Evolutionary conservation across 169 alveolate genomes (phyloP).

Genomic region (Pseudocohnilembus persalinus): DNA sequence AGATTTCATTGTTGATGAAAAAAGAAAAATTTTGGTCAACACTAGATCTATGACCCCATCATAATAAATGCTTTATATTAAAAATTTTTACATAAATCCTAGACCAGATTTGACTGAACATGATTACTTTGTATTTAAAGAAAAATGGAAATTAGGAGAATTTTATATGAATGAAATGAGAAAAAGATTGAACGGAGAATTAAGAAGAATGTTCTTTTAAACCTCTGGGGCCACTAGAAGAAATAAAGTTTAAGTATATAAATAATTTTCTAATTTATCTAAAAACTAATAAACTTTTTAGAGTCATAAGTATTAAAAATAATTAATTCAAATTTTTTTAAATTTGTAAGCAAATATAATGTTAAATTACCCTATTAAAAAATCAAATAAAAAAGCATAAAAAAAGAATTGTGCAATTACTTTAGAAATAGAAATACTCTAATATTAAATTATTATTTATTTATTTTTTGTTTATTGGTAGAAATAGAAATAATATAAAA

Average conservation of each 20-base stretch:
- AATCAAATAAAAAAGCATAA: too few relatives aligned
- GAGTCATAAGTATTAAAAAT: background rate
- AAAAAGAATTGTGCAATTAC: too few relatives aligned
- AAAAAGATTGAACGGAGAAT: slow-evolving; percentile 15
- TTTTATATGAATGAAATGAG: slow-evolving; percentile 15
- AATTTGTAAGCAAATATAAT: too few relatives aligned
- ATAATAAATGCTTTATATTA: slow-evolving; percentile 5
- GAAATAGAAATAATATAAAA: too few relatives aligned
- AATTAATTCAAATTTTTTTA: too few relatives aligned
- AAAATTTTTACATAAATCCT: slow-evolving; percentile 5
- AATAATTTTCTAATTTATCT: too few relatives aligned
- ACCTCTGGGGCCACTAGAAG: background rate
- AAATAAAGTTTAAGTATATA: background rate
- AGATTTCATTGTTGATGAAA: slow-evolving; percentile 14
- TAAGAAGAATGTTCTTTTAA: slow-evolving; percentile 2
- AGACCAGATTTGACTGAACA: slow-evolving; percentile 17
- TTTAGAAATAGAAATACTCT: too few relatives aligned
- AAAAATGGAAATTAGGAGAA: slow-evolving; percentile 25
- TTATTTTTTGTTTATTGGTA: too few relatives aligned
- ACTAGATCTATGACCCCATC: slow-evolving; percentile 4
- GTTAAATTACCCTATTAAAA: too few relatives aligned
- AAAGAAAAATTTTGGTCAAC: slow-evolving; percentile 18
- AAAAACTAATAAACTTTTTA: background rate
- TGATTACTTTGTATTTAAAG: slow-evolving; percentile 18
- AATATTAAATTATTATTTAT: too few relatives aligned